Evolutionary conservation across 2,329 filamentous ascomycete species (phyloP).

Genomic region (Dothideomycetes sp.): DNA sequence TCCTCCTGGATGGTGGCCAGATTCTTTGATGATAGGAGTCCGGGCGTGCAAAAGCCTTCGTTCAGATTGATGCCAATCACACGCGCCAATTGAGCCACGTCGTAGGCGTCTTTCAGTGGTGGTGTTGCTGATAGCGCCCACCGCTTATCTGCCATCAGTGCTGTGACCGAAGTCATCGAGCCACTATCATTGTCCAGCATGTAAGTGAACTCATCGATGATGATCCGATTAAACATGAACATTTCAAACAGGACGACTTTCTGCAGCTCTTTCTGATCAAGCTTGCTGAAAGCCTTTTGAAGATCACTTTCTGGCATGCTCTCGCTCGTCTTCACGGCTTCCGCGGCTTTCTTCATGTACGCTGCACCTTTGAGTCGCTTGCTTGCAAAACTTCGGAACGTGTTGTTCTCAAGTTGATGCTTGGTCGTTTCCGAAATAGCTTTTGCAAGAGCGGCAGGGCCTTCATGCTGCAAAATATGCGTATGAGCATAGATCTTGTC

Average conservation of each 20-base stretch:
- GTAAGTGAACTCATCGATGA: constrained; percentile 57
- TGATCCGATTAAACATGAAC: constrained; percentile 49
- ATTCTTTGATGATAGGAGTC: constrained; percentile 33
- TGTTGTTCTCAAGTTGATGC: constrained; percentile 19
- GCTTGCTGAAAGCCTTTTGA: too few species aligned
- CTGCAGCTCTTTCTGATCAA: neutral
- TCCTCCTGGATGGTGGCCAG: constrained; percentile 31
- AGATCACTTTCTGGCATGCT: too few species aligned
- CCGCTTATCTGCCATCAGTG: constrained; percentile 38
- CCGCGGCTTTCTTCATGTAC: constrained; percentile 1
- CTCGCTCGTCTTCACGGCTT: neutral
- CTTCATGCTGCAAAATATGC: constrained; percentile 20
- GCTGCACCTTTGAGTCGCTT: constrained; percentile 9
- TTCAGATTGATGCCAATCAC: constrained; percentile 47
- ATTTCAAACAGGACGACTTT: constrained; percentile 38
- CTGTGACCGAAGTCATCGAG: constrained; percentile 7
- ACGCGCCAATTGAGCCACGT: constrained; percentile 47
- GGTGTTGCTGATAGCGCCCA: constrained; percentile 58
- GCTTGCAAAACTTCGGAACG: constrained; percentile 25
- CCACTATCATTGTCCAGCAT: constrained; percentile 31
- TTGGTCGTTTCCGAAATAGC: constrained; percentile 15
- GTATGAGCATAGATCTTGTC: constrained; percentile 32
- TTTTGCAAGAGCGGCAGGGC: constrained; percentile 19
- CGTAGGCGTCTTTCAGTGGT: constrained; percentile 43
- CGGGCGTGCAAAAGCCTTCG: constrained; percentile 38